Conservation (phyloP, 352 stramenopile genomes). For the Globisporangium nunn region DNA sequence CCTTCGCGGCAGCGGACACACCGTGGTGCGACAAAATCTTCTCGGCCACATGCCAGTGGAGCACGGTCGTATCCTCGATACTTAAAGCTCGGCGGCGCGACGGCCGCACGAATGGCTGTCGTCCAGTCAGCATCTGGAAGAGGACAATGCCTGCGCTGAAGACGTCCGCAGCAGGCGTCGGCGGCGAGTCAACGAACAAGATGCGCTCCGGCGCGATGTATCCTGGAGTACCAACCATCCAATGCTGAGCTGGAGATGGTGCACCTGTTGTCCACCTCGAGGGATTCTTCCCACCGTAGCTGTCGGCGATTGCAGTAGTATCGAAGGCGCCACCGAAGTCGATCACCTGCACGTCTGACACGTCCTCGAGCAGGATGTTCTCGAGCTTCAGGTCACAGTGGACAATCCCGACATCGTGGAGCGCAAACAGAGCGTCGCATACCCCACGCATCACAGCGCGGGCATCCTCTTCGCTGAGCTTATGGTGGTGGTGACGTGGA, state of each 20-base stretch:
- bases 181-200: slow-evolving; percentile 21
- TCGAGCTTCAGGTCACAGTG: slow-evolving; percentile 99
- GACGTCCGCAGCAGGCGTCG: slow-evolving; percentile 35
- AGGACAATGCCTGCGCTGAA: slow-evolving; percentile 60
- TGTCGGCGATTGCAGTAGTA: slow-evolving; percentile 4
- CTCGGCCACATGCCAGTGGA: slow-evolving; percentile 39
- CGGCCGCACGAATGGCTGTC: slow-evolving; percentile 37
- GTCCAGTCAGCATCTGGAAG: slow-evolving; percentile 49
- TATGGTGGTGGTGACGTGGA: background rate
- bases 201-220: slow-evolving; percentile 59
- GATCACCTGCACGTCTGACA: slow-evolving; percentile 32
- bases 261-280: background rate
- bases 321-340: slow-evolving; percentile 60
- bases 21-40: slow-evolving; percentile 16
- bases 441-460: slow-evolving; percentile 27
- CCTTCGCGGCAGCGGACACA: slow-evolving; percentile 23
- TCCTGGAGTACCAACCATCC: slow-evolving; percentile 55
- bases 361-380: slow-evolving; percentile 80
- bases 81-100: slow-evolving; percentile 19
- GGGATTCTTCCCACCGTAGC: too few relatives aligned
- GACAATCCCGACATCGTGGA: slow-evolving; percentile 89
- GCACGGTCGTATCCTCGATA: slow-evolving; percentile 31
- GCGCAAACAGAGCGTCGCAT: slow-evolving; percentile 84
- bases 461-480: slow-evolving; percentile 32
- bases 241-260: background rate